phyloP scores from a whole-genome alignment of 1,284 basidiomycete species.

The Cutaneotrichosporon curvatum region DNA sequence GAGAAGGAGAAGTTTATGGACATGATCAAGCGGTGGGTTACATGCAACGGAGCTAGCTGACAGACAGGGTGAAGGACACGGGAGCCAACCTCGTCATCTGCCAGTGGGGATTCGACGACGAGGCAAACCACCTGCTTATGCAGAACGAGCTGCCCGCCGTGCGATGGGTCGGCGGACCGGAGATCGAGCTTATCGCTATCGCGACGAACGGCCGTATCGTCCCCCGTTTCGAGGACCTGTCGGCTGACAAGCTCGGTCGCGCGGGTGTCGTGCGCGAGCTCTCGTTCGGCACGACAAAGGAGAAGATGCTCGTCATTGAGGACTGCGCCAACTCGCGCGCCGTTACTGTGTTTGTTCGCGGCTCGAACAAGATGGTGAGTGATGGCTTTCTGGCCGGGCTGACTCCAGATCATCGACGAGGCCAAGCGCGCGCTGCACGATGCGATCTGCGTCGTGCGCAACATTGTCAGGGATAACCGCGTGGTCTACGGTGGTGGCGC shows the following conservation, averaged over 20 bases:
- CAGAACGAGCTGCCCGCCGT: slow-evolving; percentile 98
- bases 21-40: slow-evolving; percentile 73
- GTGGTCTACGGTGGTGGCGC: slow-evolving; percentile 98
- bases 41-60: slow-evolving; percentile 1
- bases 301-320: slow-evolving; percentile 99
- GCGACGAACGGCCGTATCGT: slow-evolving; percentile 98
- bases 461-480: slow-evolving; percentile 88
- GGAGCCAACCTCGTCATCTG: slow-evolving; percentile 98
- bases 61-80: slow-evolving; percentile 77
- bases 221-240: slow-evolving; percentile 92
- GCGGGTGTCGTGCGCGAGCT: slow-evolving; percentile 91
- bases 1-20: slow-evolving; percentile 93
- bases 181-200: slow-evolving; percentile 98
- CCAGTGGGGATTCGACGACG: slow-evolving; percentile 99
- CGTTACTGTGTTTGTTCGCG: slow-evolving; percentile 94
- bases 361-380: slow-evolving; percentile 93
- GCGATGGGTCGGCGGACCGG: slow-evolving; percentile 97
- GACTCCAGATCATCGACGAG: slow-evolving; percentile 84
- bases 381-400: slow-evolving; percentile 6
- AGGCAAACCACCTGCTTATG: slow-evolving; percentile 96
- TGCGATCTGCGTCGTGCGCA: slow-evolving; percentile 94
- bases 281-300: slow-evolving; percentile 91
- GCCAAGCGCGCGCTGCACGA: slow-evolving; percentile 96
- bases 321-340: slow-evolving; percentile 95
- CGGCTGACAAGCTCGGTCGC: slow-evolving; percentile 80